Conservation (phyloP, 345 rosid genomes). For the Eucalyptus urophylla region DNA sequence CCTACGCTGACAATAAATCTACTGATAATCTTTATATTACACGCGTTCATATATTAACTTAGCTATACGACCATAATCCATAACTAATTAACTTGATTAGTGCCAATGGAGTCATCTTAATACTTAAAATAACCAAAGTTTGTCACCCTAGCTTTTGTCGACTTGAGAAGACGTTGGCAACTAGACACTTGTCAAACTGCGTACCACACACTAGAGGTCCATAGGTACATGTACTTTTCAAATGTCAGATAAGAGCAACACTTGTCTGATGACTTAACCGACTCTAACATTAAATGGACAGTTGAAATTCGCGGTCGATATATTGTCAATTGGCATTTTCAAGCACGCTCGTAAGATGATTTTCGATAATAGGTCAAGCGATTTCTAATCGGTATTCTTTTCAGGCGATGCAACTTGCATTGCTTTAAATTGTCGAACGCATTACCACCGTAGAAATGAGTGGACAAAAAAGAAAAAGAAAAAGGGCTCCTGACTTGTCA, state of each 20-base stretch:
- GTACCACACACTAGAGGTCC: neutral
- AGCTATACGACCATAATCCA: too few species aligned
- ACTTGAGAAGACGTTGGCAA: neutral
- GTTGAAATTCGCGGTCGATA: neutral
- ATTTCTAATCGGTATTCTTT: neutral
- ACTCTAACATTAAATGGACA: neutral
- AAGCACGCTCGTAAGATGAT: neutral
- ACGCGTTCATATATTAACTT: neutral
- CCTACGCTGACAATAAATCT: neutral
- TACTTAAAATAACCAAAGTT: neutral
- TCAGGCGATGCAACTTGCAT: neutral
- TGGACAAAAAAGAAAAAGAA: neutral
- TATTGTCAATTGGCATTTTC: neutral
- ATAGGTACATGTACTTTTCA: neutral
- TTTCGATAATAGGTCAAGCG: neutral
- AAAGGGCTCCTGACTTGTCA: neutral
- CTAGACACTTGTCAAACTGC: neutral
- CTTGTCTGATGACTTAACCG: neutral
- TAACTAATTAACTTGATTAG: neutral
- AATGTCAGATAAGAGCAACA: neutral
- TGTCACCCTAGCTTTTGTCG: accelerated
- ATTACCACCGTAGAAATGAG: neutral
- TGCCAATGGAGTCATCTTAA: accelerated
- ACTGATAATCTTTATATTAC: neutral
- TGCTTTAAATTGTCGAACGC: neutral